Evolutionary conservation across 1,284 basidiomycete species (phyloP).

Genomic region (Vanrija humicola): DNA sequence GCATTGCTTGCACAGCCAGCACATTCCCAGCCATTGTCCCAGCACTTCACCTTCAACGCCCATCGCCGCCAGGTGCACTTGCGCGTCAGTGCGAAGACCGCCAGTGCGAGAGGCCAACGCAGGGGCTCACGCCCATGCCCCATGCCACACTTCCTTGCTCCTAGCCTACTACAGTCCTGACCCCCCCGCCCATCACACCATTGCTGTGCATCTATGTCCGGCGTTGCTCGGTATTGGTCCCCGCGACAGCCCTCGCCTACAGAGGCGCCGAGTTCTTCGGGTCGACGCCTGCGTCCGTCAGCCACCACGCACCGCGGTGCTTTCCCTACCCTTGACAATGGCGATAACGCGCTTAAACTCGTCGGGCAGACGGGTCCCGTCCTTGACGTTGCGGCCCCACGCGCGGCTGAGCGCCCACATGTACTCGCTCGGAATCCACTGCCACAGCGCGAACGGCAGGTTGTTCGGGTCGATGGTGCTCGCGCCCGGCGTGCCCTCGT

Average conservation of each 20-base stretch:
- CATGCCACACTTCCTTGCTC: too few species aligned
- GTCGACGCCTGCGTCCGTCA: background rate
- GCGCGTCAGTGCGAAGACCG: too few species aligned
- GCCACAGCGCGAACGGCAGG: conserved; percentile 13
- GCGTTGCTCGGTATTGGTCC: background rate
- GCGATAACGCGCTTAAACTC: conserved; percentile 7
- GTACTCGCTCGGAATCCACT: conserved; percentile 14
- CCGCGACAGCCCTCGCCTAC: background rate
- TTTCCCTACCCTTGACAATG: conserved; percentile 3
- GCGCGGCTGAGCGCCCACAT: conserved; percentile 13
- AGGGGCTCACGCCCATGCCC: too few species aligned
- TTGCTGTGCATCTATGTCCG: background rate
- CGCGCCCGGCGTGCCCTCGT: conserved; percentile 10
- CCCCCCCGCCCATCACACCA: background rate
- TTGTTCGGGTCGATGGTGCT: conserved; percentile 11
- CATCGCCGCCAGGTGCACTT: too few species aligned
- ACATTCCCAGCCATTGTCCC: too few species aligned
- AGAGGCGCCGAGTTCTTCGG: background rate
- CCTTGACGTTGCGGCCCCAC: conserved; percentile 5
- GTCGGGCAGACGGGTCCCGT: conserved; percentile 1
- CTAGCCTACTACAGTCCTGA: background rate
- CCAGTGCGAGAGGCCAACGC: too few species aligned
- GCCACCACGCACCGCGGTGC: background rate
- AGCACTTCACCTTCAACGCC: too few species aligned
- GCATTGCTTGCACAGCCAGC: too few species aligned